Conservation (phyloP, 1,139 yeast genomes). For the Geotrichum europaeum region DNA sequence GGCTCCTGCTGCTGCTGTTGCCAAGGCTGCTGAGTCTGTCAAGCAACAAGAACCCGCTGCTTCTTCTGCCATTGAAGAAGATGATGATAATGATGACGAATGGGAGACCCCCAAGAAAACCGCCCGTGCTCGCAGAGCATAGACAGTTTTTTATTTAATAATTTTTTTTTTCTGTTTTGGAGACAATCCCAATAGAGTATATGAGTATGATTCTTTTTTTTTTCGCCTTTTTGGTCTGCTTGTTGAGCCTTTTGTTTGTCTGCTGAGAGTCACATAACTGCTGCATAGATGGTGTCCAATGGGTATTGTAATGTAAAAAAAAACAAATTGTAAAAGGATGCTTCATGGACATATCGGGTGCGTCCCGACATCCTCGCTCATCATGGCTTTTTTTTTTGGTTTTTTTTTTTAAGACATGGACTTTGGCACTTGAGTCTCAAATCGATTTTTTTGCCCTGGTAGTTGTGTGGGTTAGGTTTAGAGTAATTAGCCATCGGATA, state of each 20-base stretch:
- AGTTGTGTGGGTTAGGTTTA: not conserved
- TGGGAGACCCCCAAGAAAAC: conserved; percentile 17
- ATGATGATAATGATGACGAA: conserved; percentile 10
- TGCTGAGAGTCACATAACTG: too few species aligned
- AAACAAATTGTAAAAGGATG: too few species aligned
- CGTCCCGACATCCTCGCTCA: too few species aligned
- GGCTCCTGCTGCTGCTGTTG: too few species aligned
- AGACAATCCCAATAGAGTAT: not conserved
- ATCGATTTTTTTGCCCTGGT: not conserved
- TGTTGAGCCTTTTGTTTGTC: too few species aligned
- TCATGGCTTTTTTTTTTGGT: too few species aligned
- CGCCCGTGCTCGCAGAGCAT: conserved; percentile 4
- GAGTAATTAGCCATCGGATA: not conserved
- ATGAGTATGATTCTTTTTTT: not conserved
- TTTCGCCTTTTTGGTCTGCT: not conserved
- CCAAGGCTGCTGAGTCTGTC: not conserved
- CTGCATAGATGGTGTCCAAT: too few species aligned
- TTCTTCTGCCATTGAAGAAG: conserved; percentile 3
- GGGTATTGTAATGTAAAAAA: too few species aligned
- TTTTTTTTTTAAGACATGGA: not conserved
- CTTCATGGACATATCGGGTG: too few species aligned
- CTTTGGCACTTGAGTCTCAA: not conserved
- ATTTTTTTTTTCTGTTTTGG: not conserved
- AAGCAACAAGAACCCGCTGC: not conserved
- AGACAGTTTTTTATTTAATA: not conserved